Percentiles rank a stretch among this genome's conserved stretches.
phyloP scores from a whole-genome alignment of 2,329 filamentous ascomycete species.

The Raffaelea arxii region DNA sequence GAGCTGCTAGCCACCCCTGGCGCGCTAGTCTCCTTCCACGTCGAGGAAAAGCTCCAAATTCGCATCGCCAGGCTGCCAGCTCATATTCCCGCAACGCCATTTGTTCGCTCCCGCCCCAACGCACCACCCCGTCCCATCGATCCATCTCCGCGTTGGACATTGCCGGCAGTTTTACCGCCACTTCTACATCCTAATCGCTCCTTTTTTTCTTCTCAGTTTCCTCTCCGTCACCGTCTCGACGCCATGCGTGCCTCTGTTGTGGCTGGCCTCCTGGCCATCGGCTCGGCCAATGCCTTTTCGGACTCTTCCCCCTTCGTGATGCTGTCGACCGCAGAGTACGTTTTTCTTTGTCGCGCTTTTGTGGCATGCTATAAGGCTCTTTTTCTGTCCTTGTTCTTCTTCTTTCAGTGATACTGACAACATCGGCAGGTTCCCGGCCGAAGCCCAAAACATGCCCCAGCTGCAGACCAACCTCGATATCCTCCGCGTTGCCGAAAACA shows the following conservation, averaged over 20 bases:
- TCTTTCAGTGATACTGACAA: conserved; percentile 8
- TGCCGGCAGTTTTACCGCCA: background rate
- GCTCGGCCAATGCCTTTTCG: conserved; percentile 61
- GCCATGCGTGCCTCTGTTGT: conserved; percentile 46
- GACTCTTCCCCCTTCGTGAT: conserved; percentile 86
- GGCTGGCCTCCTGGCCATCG: conserved; percentile 42
- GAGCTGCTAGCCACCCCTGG: background rate
- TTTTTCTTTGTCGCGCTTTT: conserved; percentile 6
- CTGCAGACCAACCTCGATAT: conserved; percentile 40
- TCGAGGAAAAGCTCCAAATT: background rate
- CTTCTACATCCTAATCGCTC: too few relatives aligned
- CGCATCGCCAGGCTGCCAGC: background rate
- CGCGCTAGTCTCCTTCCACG: background rate
- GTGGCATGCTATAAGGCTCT: background rate
- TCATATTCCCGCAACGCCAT: background rate
- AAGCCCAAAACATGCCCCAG: conserved; percentile 24
- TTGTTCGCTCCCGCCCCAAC: too few relatives aligned
- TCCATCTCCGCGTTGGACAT: too few relatives aligned
- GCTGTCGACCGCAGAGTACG: conserved; percentile 76
- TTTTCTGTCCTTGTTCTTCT: background rate
- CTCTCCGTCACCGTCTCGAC: background rate
- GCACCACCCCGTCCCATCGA: too few relatives aligned
- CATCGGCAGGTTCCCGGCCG: conserved; percentile 22
- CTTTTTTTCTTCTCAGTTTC: too few relatives aligned
- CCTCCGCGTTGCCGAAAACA: conserved; percentile 30